Base-by-base conservation (phyloP, 1,284 basidiomycete species). In the Phylloporus gajari region DNA sequence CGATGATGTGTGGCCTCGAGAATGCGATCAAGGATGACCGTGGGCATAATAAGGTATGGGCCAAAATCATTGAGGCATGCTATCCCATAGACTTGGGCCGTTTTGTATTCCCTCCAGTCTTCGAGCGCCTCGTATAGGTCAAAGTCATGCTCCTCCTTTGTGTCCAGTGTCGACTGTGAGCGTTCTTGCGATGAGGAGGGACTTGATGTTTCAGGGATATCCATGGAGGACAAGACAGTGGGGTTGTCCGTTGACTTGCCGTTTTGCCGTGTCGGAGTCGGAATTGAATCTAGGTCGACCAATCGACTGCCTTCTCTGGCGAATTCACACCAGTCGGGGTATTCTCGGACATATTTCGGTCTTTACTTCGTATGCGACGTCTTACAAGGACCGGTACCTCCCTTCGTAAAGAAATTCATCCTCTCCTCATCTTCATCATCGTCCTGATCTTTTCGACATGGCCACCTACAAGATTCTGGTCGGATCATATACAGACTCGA, bases 401-500 rank as follows among this genome's bases (percentile, higher is more conserved):
- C n/a, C n/a, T n/a, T n/a, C n/a, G n/a, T n/a, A n/a, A n/a, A n/a
- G n/a, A n/a, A 40, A 40, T 15, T 40, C 13, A 15, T 13, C 42
- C 42, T 44, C 42, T 44, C 42, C 42, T 13, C 42, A 44, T 44
- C 8, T 17, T 44, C 42, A 44, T 44, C n/a, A 12, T 15, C 51
- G 51, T n/a, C 15, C n/a, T 25, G 23, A 9, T 21, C 48, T 25
- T 51, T 21, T 27, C 11, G 27, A 21, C 56, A 58, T 58, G 56
- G n/a, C 64, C 25, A 51, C 71, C 3, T 27, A 65, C 27, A 82
- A 75, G 66, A 93, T 94, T 75, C 83, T 93, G 58, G 91, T 90
- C 38, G 90, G 87, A 58, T 92, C 92, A 25, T 93, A 92, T 81
- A 88, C 90, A 30, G 84, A 89, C 75, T 84, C 88, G 51, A 85